These are phyloP conservation scores for Stemphylium vesicarium DNA, from an alignment of 2,329 filamentous ascomycete genomes.

Conservation along the genomic window DNA sequence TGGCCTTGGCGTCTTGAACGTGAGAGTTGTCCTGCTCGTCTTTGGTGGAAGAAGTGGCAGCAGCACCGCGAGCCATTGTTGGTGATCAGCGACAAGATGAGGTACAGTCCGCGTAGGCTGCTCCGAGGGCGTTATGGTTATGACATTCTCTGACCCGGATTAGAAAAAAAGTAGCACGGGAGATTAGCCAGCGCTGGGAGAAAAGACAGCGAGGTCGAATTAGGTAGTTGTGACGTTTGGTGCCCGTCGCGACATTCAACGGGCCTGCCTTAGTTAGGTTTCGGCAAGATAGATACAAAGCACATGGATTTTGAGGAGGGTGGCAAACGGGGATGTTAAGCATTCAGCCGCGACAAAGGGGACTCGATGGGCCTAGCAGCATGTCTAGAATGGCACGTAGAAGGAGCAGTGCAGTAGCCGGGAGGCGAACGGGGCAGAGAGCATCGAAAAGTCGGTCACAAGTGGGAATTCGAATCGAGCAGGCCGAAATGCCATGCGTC, in stretches of 20 bases:
- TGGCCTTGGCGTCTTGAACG: constrained; percentile 30
- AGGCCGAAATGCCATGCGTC: constrained; percentile 5
- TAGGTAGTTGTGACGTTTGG: constrained; percentile 20
- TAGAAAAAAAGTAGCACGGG: background rate
- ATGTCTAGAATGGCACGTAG: constrained; percentile 2
- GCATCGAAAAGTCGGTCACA: background rate
- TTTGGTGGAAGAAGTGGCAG: constrained; percentile 25
- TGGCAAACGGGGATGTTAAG: constrained; percentile 6
- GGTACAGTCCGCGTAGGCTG: constrained; percentile 14
- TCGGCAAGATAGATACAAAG: constrained; percentile 7
- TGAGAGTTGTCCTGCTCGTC: constrained; percentile 27
- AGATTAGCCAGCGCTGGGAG: constrained; percentile 16
- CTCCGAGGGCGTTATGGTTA: constrained; percentile 28
- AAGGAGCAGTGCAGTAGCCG: constrained; percentile 1
- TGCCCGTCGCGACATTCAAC: constrained; percentile 13
- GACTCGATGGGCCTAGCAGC: constrained; percentile 4
- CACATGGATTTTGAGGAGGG: constrained; percentile 7
- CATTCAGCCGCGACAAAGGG: background rate
- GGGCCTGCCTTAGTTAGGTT: constrained; percentile 5
- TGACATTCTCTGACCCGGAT: constrained; percentile 21
- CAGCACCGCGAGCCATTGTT: constrained; percentile 39
- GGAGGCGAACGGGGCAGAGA: constrained; percentile 1
- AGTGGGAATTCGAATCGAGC: constrained; percentile 15
- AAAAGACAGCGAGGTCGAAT: constrained; percentile 2
- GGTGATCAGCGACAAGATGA: constrained; percentile 14